A percentile compares a stretch with the other conserved stretches of the same genome.
Evolutionary conservation across 768 basidiomycete species (phyloP).

Genomic region (Phlebiopsis flavidoalba): DNA sequence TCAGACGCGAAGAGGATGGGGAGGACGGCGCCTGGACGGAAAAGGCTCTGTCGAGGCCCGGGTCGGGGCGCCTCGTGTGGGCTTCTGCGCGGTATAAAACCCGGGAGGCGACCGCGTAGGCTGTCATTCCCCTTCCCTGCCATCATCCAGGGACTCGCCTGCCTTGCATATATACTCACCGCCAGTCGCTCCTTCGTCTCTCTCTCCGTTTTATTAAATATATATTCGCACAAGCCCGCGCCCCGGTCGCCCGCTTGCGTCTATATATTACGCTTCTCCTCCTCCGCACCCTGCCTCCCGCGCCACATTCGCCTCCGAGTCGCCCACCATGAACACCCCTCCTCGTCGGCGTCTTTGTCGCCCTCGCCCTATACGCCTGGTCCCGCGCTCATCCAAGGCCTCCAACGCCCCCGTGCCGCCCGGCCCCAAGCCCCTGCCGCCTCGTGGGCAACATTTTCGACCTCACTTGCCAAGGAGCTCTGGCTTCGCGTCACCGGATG

Average conservation of each 20-base stretch:
- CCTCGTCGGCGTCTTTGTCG: slow-evolving; percentile 17
- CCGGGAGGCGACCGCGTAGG: neutral
- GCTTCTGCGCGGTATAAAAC: neutral
- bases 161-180: neutral
- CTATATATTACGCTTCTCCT: neutral
- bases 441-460: slow-evolving; percentile 61
- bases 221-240: neutral
- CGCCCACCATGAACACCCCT: slow-evolving; percentile 6
- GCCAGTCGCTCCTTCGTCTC: slow-evolving; percentile 3
- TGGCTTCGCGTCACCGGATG: slow-evolving; percentile 61
- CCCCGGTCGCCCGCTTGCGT: neutral
- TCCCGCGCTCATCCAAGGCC: slow-evolving; percentile 7
- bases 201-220: neutral
- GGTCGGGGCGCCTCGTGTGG: slow-evolving; percentile 1
- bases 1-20: neutral
- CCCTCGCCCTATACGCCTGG: slow-evolving; percentile 11
- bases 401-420: slow-evolving; percentile 45
- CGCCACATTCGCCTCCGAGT: neutral
- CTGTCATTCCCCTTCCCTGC: neutral
- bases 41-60: neutral
- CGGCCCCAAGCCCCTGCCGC: slow-evolving; percentile 62
- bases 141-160: neutral
- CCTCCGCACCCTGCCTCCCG: neutral
- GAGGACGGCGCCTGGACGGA: slow-evolving; percentile 1
- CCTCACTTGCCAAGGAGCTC: slow-evolving; percentile 52